Base-by-base conservation (phyloP, 2,329 filamentous ascomycete genomes). In the Fusarium liriodendri region DNA sequence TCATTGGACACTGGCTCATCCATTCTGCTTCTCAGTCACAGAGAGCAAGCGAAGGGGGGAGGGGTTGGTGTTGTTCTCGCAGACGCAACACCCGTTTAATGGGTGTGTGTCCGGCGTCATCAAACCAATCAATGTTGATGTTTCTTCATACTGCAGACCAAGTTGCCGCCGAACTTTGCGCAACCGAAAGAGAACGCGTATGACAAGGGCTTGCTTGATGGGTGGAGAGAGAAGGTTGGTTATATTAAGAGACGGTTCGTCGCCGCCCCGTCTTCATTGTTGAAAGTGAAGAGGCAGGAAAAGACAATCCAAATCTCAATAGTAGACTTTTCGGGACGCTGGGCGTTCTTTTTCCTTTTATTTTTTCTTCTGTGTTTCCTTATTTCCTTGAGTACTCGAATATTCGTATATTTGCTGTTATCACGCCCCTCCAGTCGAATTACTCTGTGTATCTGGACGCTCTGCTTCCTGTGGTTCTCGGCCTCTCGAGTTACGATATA, bases 161-260 rank as follows among this genome's bases (percentile, higher is more conserved):
- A 54, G 50, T 66, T 75, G 35, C 72, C 72, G 72, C 72, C 69
- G 35, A 52, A 59, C 64, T 63, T 63, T 54, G 54, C 20, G 22
- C 16, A 40, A 22, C 11, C n/a, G 54, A 37, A 37, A 35, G 47
- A 29, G 50, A 54, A 62, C 69, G 72, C 62, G 62, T 72, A 54
- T 50, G 52, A 70, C 62, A 32, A 59, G 38, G 59, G 50, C 42
- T 62, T 66, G 45, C 45, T 50, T 50, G 45, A 27, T 27, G 22
- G 45, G 27, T 22, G 65, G 62, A 40, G 3, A 59, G 65, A 40
- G 58, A 72, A 70, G 66, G 67, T 32, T 76, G 64, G 75, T 50
- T 79, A 79, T 79, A 79, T 77, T 77, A 79, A 75, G 73, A 72
- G 69, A 70, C 55, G 45, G 59, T 38, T 68, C 55, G 70, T 71